These are phyloP conservation scores for Auricularia sp. DNA, from an alignment of 768 basidiomycete species.

Conservation along the genomic window DNA sequence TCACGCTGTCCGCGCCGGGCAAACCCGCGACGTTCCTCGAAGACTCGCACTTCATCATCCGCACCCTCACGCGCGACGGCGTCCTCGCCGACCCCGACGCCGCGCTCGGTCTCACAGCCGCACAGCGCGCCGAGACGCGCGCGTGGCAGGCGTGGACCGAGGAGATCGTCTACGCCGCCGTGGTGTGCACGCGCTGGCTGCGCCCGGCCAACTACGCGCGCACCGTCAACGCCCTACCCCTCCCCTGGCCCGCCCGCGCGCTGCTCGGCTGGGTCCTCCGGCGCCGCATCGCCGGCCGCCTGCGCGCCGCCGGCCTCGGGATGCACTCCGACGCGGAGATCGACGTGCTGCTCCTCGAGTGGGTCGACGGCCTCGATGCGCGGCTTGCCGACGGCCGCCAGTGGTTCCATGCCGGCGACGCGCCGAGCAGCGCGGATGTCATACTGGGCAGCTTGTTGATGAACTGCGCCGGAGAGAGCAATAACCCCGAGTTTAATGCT, in stretches of 20 bases:
- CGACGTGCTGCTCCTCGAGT: conserved; percentile 21
- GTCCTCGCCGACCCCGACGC: conserved; percentile 22
- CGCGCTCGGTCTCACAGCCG: conserved; percentile 13
- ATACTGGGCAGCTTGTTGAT: background rate
- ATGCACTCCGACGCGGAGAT: conserved; percentile 26
- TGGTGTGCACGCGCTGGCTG: conserved; percentile 24
- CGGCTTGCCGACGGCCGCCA: conserved; percentile 12
- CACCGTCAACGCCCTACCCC: conserved; percentile 6
- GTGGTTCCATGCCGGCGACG: background rate
- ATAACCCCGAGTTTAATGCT: background rate
- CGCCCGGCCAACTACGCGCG: conserved; percentile 19
- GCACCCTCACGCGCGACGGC: conserved; percentile 18
- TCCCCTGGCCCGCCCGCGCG: conserved; percentile 15
- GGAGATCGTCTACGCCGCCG: conserved; percentile 20
- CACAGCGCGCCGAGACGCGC: conserved; percentile 24
- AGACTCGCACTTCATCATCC: conserved; percentile 27
- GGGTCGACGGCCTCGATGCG: conserved; percentile 21
- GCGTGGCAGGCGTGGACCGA: conserved; percentile 26
- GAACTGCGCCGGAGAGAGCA: background rate
- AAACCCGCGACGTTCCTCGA: background rate
- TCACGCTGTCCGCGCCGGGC: conserved; percentile 16
- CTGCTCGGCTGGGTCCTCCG: conserved; percentile 17
- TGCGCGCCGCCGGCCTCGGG: conserved; percentile 21
- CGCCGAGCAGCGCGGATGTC: background rate
- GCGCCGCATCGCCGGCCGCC: conserved; percentile 11